phyloP scores from a whole-genome alignment of 1,284 basidiomycete species.

The Singerocomus rubriflavus region DNA sequence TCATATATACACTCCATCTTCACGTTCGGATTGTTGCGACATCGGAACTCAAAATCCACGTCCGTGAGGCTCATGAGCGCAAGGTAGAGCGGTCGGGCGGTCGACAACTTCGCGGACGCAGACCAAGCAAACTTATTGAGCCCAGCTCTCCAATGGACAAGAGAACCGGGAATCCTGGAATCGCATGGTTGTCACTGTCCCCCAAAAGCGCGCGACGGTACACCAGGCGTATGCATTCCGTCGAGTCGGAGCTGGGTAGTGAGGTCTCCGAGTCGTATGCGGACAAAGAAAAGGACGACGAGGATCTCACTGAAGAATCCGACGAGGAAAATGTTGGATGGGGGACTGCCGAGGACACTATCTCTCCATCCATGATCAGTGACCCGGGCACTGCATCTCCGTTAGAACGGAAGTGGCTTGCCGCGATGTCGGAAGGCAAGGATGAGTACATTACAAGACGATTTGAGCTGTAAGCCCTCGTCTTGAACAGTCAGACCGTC shows the following conservation, averaged over 20 bases:
- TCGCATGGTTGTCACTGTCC: conserved; percentile 48
- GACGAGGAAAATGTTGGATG: conserved; percentile 42
- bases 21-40: conserved; percentile 84
- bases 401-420: conserved; percentile 75
- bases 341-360: conserved; percentile 52
- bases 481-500: not conserved
- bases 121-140: conserved; percentile 24
- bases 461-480: conserved; percentile 60
- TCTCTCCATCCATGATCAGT: conserved; percentile 65
- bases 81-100: conserved; percentile 38
- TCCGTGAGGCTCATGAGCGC: conserved; percentile 46
- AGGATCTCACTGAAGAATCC: conserved; percentile 35
- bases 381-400: conserved; percentile 82
- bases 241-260: conserved; percentile 42
- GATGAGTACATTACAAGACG: conserved; percentile 56
- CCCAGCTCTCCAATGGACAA: conserved; percentile 24
- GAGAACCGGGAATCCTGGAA: conserved; percentile 20
- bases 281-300: conserved; percentile 30
- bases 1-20: conserved; percentile 84
- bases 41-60: conserved; percentile 68
- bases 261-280: conserved; percentile 32
- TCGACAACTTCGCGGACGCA: conserved; percentile 21
- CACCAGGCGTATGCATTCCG: conserved; percentile 42
- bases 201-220: conserved; percentile 48
- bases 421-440: conserved; percentile 80